A percentile compares a stretch with the other conserved stretches of the same genome.
Conservation (phyloP, 2,329 filamentous ascomycete species). For the Cercospora beticola region DNA sequence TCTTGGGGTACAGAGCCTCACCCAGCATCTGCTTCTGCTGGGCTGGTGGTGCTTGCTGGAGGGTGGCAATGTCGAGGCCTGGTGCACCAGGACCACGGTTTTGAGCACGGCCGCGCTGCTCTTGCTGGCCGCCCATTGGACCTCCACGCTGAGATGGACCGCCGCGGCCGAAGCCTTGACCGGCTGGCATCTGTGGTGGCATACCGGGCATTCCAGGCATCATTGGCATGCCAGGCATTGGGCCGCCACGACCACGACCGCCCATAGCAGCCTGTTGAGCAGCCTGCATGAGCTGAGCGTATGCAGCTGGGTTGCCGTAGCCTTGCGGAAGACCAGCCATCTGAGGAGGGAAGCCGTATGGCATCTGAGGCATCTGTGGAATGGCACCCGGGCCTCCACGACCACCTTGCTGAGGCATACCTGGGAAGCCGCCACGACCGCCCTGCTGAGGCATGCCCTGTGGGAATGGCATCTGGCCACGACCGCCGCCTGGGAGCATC, state of each 20-base stretch:
- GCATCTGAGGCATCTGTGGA: constrained; percentile 83
- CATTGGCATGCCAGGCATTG: constrained; percentile 69
- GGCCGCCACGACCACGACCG: constrained; percentile 64
- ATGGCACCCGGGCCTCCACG: constrained; percentile 74
- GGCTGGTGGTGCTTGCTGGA: constrained; percentile 58
- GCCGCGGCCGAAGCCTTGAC: constrained; percentile 44
- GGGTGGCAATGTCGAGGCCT: constrained; percentile 52
- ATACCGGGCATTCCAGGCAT: constrained; percentile 52
- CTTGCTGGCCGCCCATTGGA: constrained; percentile 40
- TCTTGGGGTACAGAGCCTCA: constrained; percentile 98
- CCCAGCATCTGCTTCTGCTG: constrained; percentile 99
- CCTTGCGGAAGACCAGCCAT: constrained; percentile 72
- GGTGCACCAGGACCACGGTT: constrained; percentile 37
- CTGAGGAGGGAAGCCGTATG: constrained; percentile 72
- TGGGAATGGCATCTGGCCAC: constrained; percentile 62
- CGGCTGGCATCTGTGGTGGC: constrained; percentile 65
- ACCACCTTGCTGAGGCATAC: constrained; percentile 79
- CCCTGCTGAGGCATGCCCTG: constrained; percentile 64
- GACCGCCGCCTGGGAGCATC: constrained; percentile 55
- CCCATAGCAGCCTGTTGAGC: constrained; percentile 68
- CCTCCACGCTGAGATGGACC: constrained; percentile 34
- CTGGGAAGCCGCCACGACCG: constrained; percentile 81
- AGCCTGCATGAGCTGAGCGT: constrained; percentile 60
- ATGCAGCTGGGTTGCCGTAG: constrained; percentile 72
- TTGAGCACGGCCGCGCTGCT: constrained; percentile 41